Conservation (phyloP, 2,329 filamentous ascomycete genomes). For the Ustulina deusta region DNA sequence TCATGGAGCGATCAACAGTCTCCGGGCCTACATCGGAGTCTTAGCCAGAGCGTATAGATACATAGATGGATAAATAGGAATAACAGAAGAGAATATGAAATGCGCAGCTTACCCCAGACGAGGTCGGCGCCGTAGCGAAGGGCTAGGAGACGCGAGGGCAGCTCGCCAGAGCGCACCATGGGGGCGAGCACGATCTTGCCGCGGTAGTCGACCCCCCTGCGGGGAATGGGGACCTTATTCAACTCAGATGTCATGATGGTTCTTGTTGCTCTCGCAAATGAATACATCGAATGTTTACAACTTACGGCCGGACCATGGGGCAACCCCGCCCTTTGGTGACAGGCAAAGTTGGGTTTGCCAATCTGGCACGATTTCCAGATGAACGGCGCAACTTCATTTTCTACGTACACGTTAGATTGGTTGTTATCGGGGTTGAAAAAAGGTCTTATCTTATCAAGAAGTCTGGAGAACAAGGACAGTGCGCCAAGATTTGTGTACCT, state of each 20-base stretch:
- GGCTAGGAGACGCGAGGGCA: conserved; percentile 87
- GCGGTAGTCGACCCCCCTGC: conserved; percentile 90
- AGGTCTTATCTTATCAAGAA: conserved; percentile 35
- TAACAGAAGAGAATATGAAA: neutral
- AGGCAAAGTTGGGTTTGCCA: conserved; percentile 2
- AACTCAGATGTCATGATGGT: conserved; percentile 68
- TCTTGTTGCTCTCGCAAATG: conserved; percentile 51
- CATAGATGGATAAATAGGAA: neutral
- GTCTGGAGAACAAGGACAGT: neutral
- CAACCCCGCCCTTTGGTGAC: conserved; percentile 4
- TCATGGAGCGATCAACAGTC: conserved; percentile 91
- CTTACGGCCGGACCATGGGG: conserved; percentile 21
- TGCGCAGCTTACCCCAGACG: conserved; percentile 79
- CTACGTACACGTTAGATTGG: neutral
- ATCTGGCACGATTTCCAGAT: neutral
- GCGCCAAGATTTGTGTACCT: neutral
- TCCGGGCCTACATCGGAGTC: conserved; percentile 75
- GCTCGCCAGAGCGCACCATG: conserved; percentile 97
- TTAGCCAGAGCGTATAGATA: conserved; percentile 6
- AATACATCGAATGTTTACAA: conserved; percentile 46
- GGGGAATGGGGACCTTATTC: conserved; percentile 84
- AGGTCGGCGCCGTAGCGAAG: conserved; percentile 96
- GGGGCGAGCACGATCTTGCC: conserved; percentile 94
- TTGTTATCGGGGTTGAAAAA: neutral
- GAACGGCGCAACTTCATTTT: neutral